Base-by-base conservation (phyloP, 345 rosid genomes). In the Carallia pectinifolia region DNA sequence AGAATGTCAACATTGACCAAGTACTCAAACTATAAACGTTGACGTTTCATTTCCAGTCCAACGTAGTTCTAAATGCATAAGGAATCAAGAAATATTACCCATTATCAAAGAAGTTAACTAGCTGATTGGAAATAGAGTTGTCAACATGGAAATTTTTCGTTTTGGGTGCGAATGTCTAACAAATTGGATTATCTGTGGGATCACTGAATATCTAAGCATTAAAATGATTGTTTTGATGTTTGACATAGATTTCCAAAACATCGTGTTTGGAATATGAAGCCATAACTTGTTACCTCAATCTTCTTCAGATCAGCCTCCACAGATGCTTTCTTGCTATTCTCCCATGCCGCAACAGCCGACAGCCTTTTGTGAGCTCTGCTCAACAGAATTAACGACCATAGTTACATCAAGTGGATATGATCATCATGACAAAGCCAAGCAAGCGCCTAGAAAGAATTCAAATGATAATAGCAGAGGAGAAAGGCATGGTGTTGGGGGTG, bases 331-430 rank as follows among this genome's bases (percentile, higher is more conserved):
- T 55, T 74, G 82, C 87, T 82, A 75, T 82, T 85, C 83, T 90
- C 96, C 96, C 96, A 88, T 16, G 96, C 58, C 29, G 18, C 78
- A 37, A 88, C 74, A 23, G 76, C 64, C 3, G 92, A 83, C 48
- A 88, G 70, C 62, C 85, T 90, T 75, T 85, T 90, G 29, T 88
- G 88, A 66, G 96, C 92, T 78, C 96, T 90, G 86, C 50, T 39
- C 64, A 68, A 72, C 4, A 36, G 37, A 53, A 59, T 53, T 31
- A 59, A 37, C 53, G 58, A 58, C 17, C 29, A 65, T 29, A 54
- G 47, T 59, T 31, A 44, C 3, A 15, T 44, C 50, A 17, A 19
- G 58, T 15, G 34, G 34, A 16, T 44, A 31, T 54, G 23, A 23
- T 37, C 48, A 12, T 55, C 19, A 44, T 16, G 6, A 63, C 37